Percentiles rank a stretch among this genome's conserved stretches.
phyloP scores from a whole-genome alignment of 306 rosid species.

The Lathyrus oleraceus region DNA sequence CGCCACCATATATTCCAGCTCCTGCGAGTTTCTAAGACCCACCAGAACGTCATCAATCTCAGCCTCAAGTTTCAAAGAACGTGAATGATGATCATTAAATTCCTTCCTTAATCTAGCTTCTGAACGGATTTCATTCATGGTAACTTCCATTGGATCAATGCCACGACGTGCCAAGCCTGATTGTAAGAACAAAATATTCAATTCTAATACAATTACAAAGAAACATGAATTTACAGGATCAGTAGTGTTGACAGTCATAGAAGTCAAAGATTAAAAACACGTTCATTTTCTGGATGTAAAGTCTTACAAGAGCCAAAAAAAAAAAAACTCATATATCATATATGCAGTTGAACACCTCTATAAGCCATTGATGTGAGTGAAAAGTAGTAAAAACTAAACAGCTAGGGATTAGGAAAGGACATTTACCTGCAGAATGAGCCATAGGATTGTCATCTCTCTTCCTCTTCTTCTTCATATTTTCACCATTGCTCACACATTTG shows the following conservation, averaged over 20 bases:
- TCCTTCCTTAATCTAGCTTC: constrained; percentile 30
- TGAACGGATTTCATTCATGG: constrained; percentile 27
- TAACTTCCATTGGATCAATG: constrained; percentile 36
- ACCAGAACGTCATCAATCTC: constrained; percentile 58
- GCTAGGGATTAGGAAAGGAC: not conserved
- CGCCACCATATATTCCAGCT: constrained; percentile 56
- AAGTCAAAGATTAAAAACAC: constrained; percentile 8
- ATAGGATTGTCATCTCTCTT: constrained; percentile 39
- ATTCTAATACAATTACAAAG: constrained; percentile 4
- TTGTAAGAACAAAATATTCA: constrained; percentile 29
- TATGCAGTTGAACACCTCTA: not conserved
- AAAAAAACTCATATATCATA: not conserved
- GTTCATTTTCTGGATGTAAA: not conserved
- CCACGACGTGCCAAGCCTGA: constrained; percentile 45
- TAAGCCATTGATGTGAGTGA: constrained; percentile 9
- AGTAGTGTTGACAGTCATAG: not conserved
- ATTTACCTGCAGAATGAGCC: constrained; percentile 50
- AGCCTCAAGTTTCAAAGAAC: constrained; percentile 45
- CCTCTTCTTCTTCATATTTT: constrained; percentile 61
- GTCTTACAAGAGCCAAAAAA: constrained; percentile 2
- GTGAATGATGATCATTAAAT: constrained; percentile 38
- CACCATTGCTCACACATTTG: constrained; percentile 50
- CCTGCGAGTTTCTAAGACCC: constrained; percentile 65
- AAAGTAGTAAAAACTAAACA: constrained; percentile 7
- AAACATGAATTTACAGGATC: constrained; percentile 1